Evolutionary conservation across 257 asterid genomes (phyloP), one percentile per base, ranked within the genome.

Genomic region (Linderniella brevidens): DNA sequence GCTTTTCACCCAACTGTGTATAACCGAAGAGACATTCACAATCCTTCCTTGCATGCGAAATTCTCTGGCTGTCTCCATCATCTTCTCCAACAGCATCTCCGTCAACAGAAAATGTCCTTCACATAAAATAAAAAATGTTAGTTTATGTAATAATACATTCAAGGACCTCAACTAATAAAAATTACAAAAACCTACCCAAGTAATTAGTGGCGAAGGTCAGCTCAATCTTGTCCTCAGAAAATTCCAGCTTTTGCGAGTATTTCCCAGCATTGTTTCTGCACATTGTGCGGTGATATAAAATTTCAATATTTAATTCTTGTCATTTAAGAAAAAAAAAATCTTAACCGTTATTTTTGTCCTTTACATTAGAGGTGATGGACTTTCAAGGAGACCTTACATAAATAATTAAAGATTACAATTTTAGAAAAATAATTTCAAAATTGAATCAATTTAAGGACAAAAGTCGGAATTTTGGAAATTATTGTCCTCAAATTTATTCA

Each of bases 221-320:
- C 90, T 83, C 97, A 64, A 77, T 68, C 67, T 87, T 83, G 55
- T 87, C 93, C 65, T 87, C 95, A 52, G 97, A 87, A 54, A 65
- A 84, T 55, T 87, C 95, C 74, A 83, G 61, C 66, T 78, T 83
- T 13, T 63, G 87, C 46, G 97, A 80, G 59, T 80, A 87, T 58
- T 83, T 87, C 65, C 97, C 97, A 45, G 97, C 97, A 78, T 87
- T 87, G 49, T 87, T 87, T 87, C 97, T 87, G 86, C 80, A 65
- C 53, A 44, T 17, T 3, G 50, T 16, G 59, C 57, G 32, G 16
- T 1, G 19, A 37, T 4, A 9, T 35, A 25, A 25, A 25, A n/a
- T n/a, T 25, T 6, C 32, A 25, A 25, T 25, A 25, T 25, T 25
- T 6, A 25, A 25, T 25, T 6, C 32, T 6, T 25, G 3, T 25